Conservation (phyloP, 768 basidiomycete genomes). For the Nevesoporus exiguus region DNA sequence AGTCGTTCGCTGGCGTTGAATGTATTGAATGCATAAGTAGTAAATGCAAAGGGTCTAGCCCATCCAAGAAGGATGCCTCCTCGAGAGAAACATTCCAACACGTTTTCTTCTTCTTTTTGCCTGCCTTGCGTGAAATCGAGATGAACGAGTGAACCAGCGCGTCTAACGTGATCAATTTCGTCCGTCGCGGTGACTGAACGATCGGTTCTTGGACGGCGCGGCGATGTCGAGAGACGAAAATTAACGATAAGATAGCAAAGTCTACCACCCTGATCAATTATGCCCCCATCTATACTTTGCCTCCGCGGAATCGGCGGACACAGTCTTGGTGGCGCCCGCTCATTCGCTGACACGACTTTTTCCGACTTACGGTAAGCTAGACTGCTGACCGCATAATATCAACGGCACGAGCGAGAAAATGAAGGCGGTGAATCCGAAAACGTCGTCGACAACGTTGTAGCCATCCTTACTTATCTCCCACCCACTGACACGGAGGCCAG, state of each 20-base stretch:
- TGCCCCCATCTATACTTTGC: not conserved
- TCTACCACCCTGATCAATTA: no score
- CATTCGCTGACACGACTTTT: slow-evolving; percentile 3
- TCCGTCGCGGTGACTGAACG: not conserved
- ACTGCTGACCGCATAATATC: not conserved
- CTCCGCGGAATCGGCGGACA: slow-evolving; percentile 24
- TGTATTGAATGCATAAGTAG: not conserved
- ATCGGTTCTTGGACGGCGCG: slow-evolving; percentile 24
- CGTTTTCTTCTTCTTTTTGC: not conserved
- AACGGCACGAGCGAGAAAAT: not conserved
- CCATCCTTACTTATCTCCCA: not conserved
- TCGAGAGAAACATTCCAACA: not conserved
- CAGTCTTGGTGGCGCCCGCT: not conserved
- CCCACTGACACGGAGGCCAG: slow-evolving; percentile 6
- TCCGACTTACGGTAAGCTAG: slow-evolving; percentile 3
- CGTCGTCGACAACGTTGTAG: slow-evolving; percentile 4
- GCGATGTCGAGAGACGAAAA: slow-evolving; percentile 7
- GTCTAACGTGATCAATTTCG: not conserved
- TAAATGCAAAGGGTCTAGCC: slow-evolving; percentile 7
- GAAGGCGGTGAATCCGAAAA: not conserved
- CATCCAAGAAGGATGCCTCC: not conserved
- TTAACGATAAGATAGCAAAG: slow-evolving; percentile 27
- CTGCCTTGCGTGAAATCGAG: not conserved
- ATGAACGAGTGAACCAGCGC: slow-evolving; percentile 8
- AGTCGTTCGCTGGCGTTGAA: slow-evolving; percentile 22